Percentiles rank a stretch among this genome's conserved stretches.
phyloP scores from a whole-genome alignment of 768 basidiomycete species.

The Macrocybe gigantea region DNA sequence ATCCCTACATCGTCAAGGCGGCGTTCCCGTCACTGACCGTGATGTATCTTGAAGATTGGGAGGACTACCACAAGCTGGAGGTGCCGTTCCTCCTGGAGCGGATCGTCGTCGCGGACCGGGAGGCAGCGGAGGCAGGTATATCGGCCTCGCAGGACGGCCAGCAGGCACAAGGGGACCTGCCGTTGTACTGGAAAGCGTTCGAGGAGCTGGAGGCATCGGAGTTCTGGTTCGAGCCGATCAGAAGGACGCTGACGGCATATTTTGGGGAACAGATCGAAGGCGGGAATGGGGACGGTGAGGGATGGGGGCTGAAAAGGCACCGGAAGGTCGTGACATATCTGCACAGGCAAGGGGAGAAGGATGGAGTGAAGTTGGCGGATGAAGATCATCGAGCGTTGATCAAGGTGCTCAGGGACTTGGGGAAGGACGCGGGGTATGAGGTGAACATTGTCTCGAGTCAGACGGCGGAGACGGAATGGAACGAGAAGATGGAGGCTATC shows the following conservation, averaged over 20 bases:
- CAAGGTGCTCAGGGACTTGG: constrained; percentile 46
- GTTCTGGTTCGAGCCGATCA: constrained; percentile 68
- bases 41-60: constrained; percentile 72
- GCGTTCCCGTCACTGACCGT: constrained; percentile 68
- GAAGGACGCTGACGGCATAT: constrained; percentile 23
- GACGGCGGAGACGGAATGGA: constrained; percentile 48
- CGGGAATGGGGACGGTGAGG: constrained; percentile 15
- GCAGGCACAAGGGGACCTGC: neutral
- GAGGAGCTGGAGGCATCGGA: constrained; percentile 39
- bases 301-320: constrained; percentile 7
- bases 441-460: constrained; percentile 47
- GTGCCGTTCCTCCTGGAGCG: constrained; percentile 73
- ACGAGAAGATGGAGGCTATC: constrained; percentile 57
- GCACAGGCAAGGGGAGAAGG: constrained; percentile 48
- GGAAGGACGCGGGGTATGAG: constrained; percentile 45
- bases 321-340: constrained; percentile 60
- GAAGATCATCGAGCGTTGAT: constrained; percentile 60
- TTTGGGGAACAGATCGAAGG: constrained; percentile 27
- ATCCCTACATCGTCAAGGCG: constrained; percentile 65
- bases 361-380: constrained; percentile 43
- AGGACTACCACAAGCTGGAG: constrained; percentile 62
- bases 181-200: constrained; percentile 16
- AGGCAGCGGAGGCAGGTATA: constrained; percentile 42
- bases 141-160: constrained; percentile 9
- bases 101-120: constrained; percentile 69